phyloP scores from a whole-genome alignment of 2,329 filamentous ascomycete genomes.

The Chaetomiaceae sp. region DNA sequence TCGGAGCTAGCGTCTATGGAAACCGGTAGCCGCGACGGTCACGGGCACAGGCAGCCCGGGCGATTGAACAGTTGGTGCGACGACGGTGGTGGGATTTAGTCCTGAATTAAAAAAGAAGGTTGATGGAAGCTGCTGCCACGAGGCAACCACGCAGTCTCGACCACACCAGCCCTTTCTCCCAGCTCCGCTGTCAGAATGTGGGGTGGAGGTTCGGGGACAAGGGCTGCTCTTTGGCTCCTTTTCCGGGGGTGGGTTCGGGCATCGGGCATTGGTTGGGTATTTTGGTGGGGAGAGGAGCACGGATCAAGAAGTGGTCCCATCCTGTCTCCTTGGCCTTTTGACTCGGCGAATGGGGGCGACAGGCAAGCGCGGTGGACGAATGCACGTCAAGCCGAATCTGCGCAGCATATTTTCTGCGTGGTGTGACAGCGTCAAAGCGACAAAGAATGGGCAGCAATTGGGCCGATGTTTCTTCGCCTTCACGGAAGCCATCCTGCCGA shows the following conservation, averaged over 20 bases:
- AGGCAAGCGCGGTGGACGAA: too few species aligned
- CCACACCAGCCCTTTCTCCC: slow-evolving; percentile 6
- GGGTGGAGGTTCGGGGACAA: not conserved
- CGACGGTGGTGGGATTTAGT: not conserved
- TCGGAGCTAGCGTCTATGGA: not conserved
- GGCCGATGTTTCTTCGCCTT: not conserved
- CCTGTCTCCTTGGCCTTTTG: not conserved
- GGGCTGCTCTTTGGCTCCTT: not conserved
- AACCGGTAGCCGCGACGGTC: not conserved
- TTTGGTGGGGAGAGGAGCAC: not conserved
- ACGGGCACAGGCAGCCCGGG: not conserved
- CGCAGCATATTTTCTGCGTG: too few species aligned
- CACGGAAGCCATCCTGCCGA: not conserved
- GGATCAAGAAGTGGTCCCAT: not conserved
- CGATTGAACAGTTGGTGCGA: not conserved
- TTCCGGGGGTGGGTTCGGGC: too few species aligned
- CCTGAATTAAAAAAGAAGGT: not conserved
- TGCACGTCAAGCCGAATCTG: too few species aligned
- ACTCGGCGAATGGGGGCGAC: not conserved
- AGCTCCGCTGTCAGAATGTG: slow-evolving; percentile 3
- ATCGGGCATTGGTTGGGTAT: not conserved
- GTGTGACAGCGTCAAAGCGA: too few species aligned
- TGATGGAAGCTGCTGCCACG: not conserved
- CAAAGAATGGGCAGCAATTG: not conserved
- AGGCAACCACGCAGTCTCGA: not conserved